Conservation (phyloP, 208 protist genomes). For the Leptomonas pyrrhocoris region DNA sequence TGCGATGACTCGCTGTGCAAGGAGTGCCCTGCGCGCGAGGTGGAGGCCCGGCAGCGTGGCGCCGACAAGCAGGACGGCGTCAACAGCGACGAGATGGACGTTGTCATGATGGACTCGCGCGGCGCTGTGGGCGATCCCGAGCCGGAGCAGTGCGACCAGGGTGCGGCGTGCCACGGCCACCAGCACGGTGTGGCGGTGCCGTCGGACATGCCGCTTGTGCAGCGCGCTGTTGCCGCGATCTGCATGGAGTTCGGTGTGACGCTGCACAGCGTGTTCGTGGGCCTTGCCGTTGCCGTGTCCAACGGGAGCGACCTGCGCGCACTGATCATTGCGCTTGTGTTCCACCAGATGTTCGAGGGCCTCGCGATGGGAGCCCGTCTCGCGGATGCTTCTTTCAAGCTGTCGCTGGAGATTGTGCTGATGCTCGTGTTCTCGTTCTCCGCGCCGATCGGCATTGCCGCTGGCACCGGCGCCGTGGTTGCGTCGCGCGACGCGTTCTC, state of each 20-base stretch:
- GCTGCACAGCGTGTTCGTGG: slow-evolving; percentile 72
- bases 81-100: slow-evolving; percentile 6
- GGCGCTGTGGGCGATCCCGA: slow-evolving; percentile 3
- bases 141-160: no score
- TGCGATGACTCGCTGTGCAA: slow-evolving; percentile 10
- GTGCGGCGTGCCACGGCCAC: slow-evolving; percentile 21
- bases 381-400: slow-evolving; percentile 49
- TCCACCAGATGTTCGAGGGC: slow-evolving; percentile 80
- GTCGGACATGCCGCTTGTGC: slow-evolving; percentile 13
- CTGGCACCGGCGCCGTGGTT: slow-evolving; percentile 32
- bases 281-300: slow-evolving; percentile 51
- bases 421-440: slow-evolving; percentile 53
- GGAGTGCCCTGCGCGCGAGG: slow-evolving; percentile 9
- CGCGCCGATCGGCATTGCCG: slow-evolving; percentile 51
- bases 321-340: slow-evolving; percentile 59
- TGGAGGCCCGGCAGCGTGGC: background rate
- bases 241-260: slow-evolving; percentile 74
- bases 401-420: slow-evolving; percentile 43
- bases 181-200: slow-evolving; percentile 22
- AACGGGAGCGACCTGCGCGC: slow-evolving; percentile 34
- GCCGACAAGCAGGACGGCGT: background rate
- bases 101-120: background rate
- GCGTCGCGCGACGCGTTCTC: slow-evolving; percentile 28
- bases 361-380: slow-evolving; percentile 59
- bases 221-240: slow-evolving; percentile 42